These are phyloP conservation scores for Crithidia fasciculata DNA, from an alignment of 208 protist genomes.

Conservation along the genomic window DNA sequence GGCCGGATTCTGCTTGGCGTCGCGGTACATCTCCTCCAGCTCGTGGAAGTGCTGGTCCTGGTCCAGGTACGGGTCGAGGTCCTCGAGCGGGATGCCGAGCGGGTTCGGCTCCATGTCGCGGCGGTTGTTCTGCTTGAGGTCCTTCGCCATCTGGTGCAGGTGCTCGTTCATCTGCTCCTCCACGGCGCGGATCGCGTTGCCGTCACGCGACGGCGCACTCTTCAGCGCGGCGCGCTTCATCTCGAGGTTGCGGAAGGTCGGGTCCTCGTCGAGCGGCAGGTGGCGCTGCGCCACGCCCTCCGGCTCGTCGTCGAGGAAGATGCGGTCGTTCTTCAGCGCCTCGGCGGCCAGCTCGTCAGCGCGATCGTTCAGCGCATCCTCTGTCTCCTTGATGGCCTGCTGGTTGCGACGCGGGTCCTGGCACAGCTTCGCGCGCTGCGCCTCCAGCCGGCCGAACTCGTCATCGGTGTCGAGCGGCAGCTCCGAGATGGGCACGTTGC, in stretches of 20 bases:
- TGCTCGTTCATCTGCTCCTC: slow-evolving; percentile 81
- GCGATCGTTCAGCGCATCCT: slow-evolving; percentile 66
- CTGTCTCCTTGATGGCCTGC: slow-evolving; percentile 52
- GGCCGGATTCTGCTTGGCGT: slow-evolving; percentile 49
- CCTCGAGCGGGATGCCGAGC: slow-evolving; percentile 60
- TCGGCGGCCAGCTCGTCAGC: slow-evolving; percentile 64
- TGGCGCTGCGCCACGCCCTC: slow-evolving; percentile 69
- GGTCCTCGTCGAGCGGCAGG: slow-evolving; percentile 69
- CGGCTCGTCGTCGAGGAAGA: slow-evolving; percentile 75
- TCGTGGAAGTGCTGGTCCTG: slow-evolving; percentile 67
- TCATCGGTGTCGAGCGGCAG: slow-evolving; percentile 81
- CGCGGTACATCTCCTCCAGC: slow-evolving; percentile 76
- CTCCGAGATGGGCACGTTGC: slow-evolving; percentile 61
- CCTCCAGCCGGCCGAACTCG: slow-evolving; percentile 65
- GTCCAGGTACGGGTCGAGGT: slow-evolving; percentile 57
- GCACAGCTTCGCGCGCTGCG: slow-evolving; percentile 61
- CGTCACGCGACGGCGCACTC: slow-evolving; percentile 43
- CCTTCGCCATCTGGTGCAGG: slow-evolving; percentile 47
- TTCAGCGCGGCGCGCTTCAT: slow-evolving; percentile 69
- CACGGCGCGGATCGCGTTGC: slow-evolving; percentile 47
- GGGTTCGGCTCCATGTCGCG: slow-evolving; percentile 59
- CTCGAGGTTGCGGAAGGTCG: slow-evolving; percentile 67
- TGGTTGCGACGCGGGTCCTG: slow-evolving; percentile 56
- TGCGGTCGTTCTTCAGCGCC: slow-evolving; percentile 76
- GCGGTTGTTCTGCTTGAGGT: slow-evolving; percentile 63